Percentiles rank a stretch among this genome's conserved stretches.
Evolutionary conservation across 352 stramenopile species (phyloP).

Genomic region (Pilasporangium apinafurcum): DNA sequence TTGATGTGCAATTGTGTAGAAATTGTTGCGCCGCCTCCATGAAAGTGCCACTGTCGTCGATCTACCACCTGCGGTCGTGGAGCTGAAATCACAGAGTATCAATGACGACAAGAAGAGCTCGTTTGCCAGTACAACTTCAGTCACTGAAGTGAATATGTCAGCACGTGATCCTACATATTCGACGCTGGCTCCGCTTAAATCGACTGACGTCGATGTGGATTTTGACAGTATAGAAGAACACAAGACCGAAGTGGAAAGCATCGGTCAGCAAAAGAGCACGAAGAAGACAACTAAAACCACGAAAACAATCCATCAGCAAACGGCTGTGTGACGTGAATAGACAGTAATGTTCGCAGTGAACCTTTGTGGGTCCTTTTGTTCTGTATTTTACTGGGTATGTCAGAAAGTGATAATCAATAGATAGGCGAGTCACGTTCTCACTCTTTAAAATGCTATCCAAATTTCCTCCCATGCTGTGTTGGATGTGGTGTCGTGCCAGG

Average conservation of each 20-base stretch:
- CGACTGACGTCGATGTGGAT: constrained; percentile 28
- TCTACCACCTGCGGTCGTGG: constrained; percentile 21
- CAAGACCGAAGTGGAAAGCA: constrained; percentile 32
- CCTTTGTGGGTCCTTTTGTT: too few relatives aligned
- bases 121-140: neutral
- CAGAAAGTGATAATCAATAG: neutral
- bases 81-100: constrained; percentile 27
- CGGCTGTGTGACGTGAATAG: constrained; percentile 2
- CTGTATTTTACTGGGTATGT: too few relatives aligned
- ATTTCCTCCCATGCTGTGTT: constrained; percentile 33
- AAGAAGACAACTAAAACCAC: neutral
- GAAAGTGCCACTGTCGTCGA: constrained; percentile 50
- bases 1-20: constrained; percentile 5
- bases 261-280: too few relatives aligned
- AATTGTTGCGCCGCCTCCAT: constrained; percentile 29
- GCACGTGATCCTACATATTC: constrained; percentile 21
- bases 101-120: constrained; percentile 16
- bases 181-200: constrained; percentile 31
- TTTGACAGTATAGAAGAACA: constrained; percentile 17
- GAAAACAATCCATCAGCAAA: neutral
- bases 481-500: constrained; percentile 21
- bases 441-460: constrained; percentile 4
- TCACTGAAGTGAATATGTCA: constrained; percentile 29
- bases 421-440: neutral
- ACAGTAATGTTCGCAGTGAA: too few relatives aligned